phyloP scores from a whole-genome alignment of 2,329 filamentous ascomycete species.

The Fusarium torulosum region DNA sequence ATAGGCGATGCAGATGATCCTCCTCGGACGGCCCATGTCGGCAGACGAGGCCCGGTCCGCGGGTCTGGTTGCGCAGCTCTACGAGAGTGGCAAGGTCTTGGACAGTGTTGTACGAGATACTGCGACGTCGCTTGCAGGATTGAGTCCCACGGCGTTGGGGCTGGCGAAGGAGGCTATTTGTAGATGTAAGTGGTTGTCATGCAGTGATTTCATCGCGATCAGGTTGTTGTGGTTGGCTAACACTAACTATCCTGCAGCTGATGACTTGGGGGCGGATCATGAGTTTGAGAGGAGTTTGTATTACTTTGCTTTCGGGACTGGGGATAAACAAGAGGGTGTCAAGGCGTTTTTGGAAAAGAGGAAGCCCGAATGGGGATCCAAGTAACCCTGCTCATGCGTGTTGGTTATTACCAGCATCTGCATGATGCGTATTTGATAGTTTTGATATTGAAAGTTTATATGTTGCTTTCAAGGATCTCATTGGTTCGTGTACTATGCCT shows the following conservation, averaged over 20 bases:
- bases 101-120: constrained; percentile 43
- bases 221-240: constrained; percentile 3
- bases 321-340: constrained; percentile 50
- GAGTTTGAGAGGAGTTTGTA: constrained; percentile 54
- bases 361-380: constrained; percentile 33
- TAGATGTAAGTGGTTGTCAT: constrained; percentile 40
- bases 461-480: not conserved
- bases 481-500: constrained; percentile 3
- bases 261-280: constrained; percentile 46
- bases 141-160: constrained; percentile 46
- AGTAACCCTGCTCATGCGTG: constrained; percentile 1
- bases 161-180: constrained; percentile 50
- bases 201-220: not conserved
- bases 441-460: constrained; percentile 3
- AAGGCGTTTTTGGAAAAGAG: constrained; percentile 50
- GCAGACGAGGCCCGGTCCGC: constrained; percentile 45
- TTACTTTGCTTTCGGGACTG: constrained; percentile 53
- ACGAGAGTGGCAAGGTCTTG: constrained; percentile 47
- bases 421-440: constrained; percentile 7
- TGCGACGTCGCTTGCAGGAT: constrained; percentile 44
- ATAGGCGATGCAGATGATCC: constrained; percentile 53
- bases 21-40: constrained; percentile 47
- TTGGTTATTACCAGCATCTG: constrained; percentile 1
- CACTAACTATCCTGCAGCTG: constrained; percentile 28
- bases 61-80: constrained; percentile 48